Evolutionary conservation across 306 rosid genomes (phyloP), one percentile per base, ranked within the genome.

Genomic region (Cucumis cinereus): DNA sequence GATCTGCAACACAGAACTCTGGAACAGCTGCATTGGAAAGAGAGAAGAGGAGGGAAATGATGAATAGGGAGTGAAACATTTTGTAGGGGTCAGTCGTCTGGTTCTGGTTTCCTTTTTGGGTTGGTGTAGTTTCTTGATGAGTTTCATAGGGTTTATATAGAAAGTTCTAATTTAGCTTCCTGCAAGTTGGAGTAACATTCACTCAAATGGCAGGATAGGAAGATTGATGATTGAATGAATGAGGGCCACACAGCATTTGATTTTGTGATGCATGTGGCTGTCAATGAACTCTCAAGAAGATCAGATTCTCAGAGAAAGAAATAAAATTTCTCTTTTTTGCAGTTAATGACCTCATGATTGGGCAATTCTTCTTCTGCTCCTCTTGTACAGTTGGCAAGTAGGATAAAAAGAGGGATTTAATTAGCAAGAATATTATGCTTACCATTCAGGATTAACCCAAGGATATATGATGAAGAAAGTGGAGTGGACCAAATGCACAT

Each of bases 1-100:
- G 87, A 79, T 93, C 92, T 14, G 88, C 96, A 14, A 93, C 96
- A 45, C 98, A 93, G 79, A 89, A 88, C 71, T 93, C 95, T 55
- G 81, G 84, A 41, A 84, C 86, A 1, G 82, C 10, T 1, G 90
- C 93, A 76, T 84, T 47, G 67, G 91, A 79, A 36, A 85, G 68
- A 73, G 90, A 84, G 79, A 80, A 78, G 80, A 90, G 76, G 57
- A 90, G 77, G 19, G 81, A 78, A 50, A 85, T 12, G 68, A 93
- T 83, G 89, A 85, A 66, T 60, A 84, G 50, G 54, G 83, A 73
- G 24, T 72, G 82, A 78, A 81, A 74, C 98, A 92, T 90, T 76
- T 79, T 85, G 10, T 10, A 3, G 47, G 30, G 28, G 40, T 0
- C 15, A 43, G 15, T 43, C 14, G 20, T 60, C 1, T 30, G 4